A percentile compares a stretch with the other conserved stretches of the same genome.
These are phyloP conservation scores for Ciborinia camelliae DNA, from an alignment of 2,329 filamentous ascomycete genomes.

Conservation along the genomic window DNA sequence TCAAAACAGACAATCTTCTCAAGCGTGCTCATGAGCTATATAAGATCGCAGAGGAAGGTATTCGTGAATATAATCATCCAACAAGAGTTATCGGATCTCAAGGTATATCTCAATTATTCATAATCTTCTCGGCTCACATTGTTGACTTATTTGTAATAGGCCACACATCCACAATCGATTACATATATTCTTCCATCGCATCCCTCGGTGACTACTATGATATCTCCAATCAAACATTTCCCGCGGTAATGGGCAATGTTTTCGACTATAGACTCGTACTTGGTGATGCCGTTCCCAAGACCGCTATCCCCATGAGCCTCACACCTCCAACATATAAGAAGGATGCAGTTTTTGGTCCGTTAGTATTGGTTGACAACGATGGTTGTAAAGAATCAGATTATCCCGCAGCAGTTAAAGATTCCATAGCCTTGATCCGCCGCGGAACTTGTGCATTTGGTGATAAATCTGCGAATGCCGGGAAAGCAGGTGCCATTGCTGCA, in stretches of 20 bases:
- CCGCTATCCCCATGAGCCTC: conserved; percentile 58
- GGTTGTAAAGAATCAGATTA: conserved; percentile 66
- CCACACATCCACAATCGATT: conserved; percentile 61
- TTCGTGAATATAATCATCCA: conserved; percentile 62
- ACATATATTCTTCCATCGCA: conserved; percentile 55
- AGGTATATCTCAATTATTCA: conserved; percentile 42
- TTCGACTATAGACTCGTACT: conserved; percentile 57
- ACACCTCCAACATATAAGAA: conserved; percentile 62
- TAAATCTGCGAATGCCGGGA: conserved; percentile 66
- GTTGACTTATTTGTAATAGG: conserved; percentile 42
- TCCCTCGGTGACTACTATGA: conserved; percentile 59
- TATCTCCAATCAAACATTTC: conserved; percentile 61
- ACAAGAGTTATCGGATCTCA: conserved; percentile 68
- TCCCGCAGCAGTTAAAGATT: conserved; percentile 53
- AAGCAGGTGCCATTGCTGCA: conserved; percentile 66
- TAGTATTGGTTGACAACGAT: conserved; percentile 58
- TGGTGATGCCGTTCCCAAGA: conserved; percentile 48
- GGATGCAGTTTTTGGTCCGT: conserved; percentile 55
- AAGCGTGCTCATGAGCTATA: conserved; percentile 59
- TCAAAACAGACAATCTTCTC: conserved; percentile 55
- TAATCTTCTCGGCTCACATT: conserved; percentile 3
- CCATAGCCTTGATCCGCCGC: conserved; percentile 67
- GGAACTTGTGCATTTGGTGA: conserved; percentile 68
- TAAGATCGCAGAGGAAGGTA: conserved; percentile 56
- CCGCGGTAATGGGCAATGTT: conserved; percentile 58